Conservation (phyloP, 108 stramenopile species). For the Thalassiosira profunda region DNA sequence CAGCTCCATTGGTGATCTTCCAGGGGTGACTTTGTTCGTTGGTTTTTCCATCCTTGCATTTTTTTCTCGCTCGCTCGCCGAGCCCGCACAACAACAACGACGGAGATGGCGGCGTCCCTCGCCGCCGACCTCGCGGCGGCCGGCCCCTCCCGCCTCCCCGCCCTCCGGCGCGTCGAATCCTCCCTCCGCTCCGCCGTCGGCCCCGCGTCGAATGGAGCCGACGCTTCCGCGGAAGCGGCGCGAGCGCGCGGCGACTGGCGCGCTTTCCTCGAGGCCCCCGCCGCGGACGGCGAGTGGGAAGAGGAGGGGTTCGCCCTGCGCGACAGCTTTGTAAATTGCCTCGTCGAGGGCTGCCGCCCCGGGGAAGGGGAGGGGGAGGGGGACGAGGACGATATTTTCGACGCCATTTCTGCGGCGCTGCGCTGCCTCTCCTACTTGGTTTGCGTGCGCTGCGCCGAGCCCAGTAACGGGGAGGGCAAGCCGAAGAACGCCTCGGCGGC, state of each 20-base stretch:
- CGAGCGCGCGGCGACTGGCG: too few relatives aligned
- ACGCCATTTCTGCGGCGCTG: conserved; percentile 10
- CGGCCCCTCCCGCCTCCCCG: conserved; percentile 7
- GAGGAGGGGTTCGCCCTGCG: neutral
- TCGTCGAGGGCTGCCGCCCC: neutral
- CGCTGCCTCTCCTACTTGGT: conserved; percentile 6
- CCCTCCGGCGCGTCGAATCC: neutral
- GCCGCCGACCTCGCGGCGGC: conserved; percentile 15
- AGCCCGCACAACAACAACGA: neutral
- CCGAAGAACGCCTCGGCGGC: neutral
- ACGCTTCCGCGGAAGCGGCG: neutral
- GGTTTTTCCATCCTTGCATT: too few relatives aligned
- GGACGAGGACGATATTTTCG: neutral
- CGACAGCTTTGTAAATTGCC: neutral
- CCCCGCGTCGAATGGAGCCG: neutral
- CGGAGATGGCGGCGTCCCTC: neutral
- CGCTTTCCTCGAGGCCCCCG: neutral
- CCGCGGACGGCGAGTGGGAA: neutral
- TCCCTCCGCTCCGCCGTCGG: conserved; percentile 1
- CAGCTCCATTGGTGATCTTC: too few relatives aligned
- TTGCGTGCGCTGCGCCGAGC: conserved; percentile 1
- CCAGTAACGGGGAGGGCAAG: neutral
- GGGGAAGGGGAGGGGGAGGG: neutral
- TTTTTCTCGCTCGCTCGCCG: neutral
- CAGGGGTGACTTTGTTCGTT: too few relatives aligned